Evolutionary conservation across 1,139 yeast species (phyloP), one percentile per base, ranked within the genome.

Genomic region (Taphrina confusa): DNA sequence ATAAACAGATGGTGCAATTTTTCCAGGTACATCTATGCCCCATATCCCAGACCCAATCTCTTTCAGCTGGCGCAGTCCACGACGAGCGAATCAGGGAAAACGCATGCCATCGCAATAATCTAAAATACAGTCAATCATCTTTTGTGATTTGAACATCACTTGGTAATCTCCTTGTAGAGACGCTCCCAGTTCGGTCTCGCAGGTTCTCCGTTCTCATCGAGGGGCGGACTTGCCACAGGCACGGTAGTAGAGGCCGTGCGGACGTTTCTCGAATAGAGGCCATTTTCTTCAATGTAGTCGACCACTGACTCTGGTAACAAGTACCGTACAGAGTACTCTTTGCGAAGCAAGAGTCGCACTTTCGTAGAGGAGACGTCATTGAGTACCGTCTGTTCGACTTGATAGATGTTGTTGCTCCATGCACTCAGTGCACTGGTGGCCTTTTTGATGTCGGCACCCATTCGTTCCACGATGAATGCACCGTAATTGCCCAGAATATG

Each of bases 261-360:
- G 3, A 54, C 33, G 16, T 34, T 34, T 12, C 58, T 34, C 1
- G 58, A 54, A 72, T 92, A 92, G 58, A 92, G 78, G 34, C 85
- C 84, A 71, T 92, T 92, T 70, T 92, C 96, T 72, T 90, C 95
- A 64, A 92, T 91, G 70, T 92, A 92, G 67, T 97, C 79, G 62
- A 94, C 92, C 51, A 94, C 98, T 42, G 94, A 84, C 72, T 92
- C 92, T 0, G 99, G 99, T 65, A 92, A 77, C 65, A 92, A 76
- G 70, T 92, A 92, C 71, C 92, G 98, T 23, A 92, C 97, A 63
- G 95, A 85, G 98, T 94, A 92, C 12, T 95, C 95, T 67, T 98
- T 80, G 69, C 98, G 80, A 46, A 92, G 82, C 68, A 92, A 92
- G 65, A 92, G 78, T 60, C 99, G 78, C 55, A 92, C 96, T 73